Base-by-base conservation (phyloP, 2,329 filamentous ascomycete genomes). In the Fusarium newnesense region DNA sequence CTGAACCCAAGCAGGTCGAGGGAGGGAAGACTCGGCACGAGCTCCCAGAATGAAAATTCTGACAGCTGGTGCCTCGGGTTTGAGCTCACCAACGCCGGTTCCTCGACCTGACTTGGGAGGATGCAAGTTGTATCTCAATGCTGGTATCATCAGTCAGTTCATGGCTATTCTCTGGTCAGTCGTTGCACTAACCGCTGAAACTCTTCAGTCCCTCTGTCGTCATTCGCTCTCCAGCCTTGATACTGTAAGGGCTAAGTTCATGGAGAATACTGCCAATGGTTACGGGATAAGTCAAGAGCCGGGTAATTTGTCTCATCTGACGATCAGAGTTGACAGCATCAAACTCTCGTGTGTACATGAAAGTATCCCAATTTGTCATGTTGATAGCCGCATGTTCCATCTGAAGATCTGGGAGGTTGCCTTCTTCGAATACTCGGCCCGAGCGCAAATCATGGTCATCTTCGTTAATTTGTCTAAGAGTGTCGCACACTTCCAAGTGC, bases 291-390 rank as follows among this genome's bases (percentile, higher is more conserved):
- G 97, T 99, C 76, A 99, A 85, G 75, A 99, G 87, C 74, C 95
- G 90, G 4, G 96, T 99, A 32, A 95, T 95, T 83, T 99, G 97
- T 68, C 96, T 89, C 91, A 99, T 93, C 78, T 91, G 92, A 66
- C 96, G 90, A 80, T 97, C 95, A 70, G 95, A 91, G 81, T 99
- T 95, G 79, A 99, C 91, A 9, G 97, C 97, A 74, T 92, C 89
- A 78, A 96, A 98, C 77, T 97, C 93, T 78, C 96, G 89, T 7
- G 95, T 97, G 81, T 97, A 99, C 79, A 99, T 86, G 77, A 97
- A 94, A 0, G 96, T 98, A 82, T 99, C 96, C 96, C 96, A 99
- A 82, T 97, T 99, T 47, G 93, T 97, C 93, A 99, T 95, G 83
- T 99, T 99, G 75, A 98, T 90, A 74, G 96, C 88, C 39, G 95